Conservation (phyloP, 2,329 filamentous ascomycete genomes). For the Xylaria sp. region DNA sequence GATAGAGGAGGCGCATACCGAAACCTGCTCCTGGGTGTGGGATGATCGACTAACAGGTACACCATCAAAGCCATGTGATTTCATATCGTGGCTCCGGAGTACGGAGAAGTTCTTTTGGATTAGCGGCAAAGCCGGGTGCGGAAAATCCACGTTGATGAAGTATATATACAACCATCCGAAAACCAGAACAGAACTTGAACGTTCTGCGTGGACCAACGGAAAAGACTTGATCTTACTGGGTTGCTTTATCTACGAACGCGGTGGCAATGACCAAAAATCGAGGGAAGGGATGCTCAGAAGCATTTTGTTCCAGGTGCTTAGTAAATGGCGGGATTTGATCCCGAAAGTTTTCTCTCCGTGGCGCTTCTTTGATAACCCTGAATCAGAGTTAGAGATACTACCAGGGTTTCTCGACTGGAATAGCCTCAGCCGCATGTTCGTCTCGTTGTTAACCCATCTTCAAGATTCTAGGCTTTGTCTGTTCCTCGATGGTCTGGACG, state of each 20-base stretch:
- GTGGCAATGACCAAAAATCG: background rate
- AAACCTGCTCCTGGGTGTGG: conserved; percentile 6
- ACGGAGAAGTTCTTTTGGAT: background rate
- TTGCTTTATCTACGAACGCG: background rate
- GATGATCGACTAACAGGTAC: background rate
- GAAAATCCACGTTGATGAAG: conserved; percentile 11
- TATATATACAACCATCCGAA: background rate
- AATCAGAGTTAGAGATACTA: background rate
- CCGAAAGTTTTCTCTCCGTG: background rate
- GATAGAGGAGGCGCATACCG: background rate
- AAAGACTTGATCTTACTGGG: background rate
- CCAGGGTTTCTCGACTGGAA: background rate
- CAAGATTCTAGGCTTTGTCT: background rate
- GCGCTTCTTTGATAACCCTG: background rate
- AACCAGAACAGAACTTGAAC: background rate
- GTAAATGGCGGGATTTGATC: background rate
- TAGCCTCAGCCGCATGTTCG: background rate
- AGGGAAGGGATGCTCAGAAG: conserved; percentile 11
- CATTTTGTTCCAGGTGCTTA: conserved; percentile 1
- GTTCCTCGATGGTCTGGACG: conserved; percentile 1
- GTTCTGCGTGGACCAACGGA: background rate
- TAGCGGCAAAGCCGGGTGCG: conserved; percentile 11
- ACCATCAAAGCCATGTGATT: background rate
- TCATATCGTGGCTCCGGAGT: background rate
- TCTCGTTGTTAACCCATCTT: background rate